Evolutionary conservation across 352 stramenopile genomes (phyloP), one percentile per base, ranked within the genome.

Genomic region (Phytopythium mirpurense): DNA sequence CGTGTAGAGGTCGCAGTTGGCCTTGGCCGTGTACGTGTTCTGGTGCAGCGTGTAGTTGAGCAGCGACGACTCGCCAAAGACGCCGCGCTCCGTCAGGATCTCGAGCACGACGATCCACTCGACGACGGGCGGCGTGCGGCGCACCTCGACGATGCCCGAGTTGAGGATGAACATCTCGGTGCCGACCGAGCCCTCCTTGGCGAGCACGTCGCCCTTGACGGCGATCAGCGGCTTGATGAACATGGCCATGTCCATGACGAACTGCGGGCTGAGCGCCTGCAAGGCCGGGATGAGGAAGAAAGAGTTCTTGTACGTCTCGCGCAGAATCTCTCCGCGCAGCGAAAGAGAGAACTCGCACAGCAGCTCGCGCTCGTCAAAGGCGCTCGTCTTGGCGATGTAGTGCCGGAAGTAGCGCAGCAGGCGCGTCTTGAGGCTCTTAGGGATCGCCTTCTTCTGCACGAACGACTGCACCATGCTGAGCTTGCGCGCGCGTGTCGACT

Each of bases 121-220:
- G 6, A 71, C 57, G 47, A 70, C 65, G 6, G 67, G 56, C 8
- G 76, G 62, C 2, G 71, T 84, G 18, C 81, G 81, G 34, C 81
- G 65, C 18, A 88, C 71, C 57, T 89, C 82, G 34, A 92, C 73
- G 31, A 92, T 64, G 0, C 82, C 82, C 11, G 78, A 75, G 51
- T 89, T 90, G 5, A 92, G 60, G 29, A 92, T 90, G 38, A 86
- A 92, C 78, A 92, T 90, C 51, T 92, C 82, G 0, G 74, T 89
- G 18, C 82, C 82, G 5, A 92, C 72, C 4, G 65, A 82, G 24
- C 66, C 62, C 53, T 92, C 77, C 23, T 70, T 64, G 8, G 79
- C 82, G 4, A 92, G 65, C 3, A 90, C 53, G 29, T 89, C 75
- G 16, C 81, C 77, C 31, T 78, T 71, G 0, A 90, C 69, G 0